Percentiles rank a stretch among this genome's conserved stretches.
phyloP scores from a whole-genome alignment of 139 green algal genomes.

The Picochlorum costavermella region DNA sequence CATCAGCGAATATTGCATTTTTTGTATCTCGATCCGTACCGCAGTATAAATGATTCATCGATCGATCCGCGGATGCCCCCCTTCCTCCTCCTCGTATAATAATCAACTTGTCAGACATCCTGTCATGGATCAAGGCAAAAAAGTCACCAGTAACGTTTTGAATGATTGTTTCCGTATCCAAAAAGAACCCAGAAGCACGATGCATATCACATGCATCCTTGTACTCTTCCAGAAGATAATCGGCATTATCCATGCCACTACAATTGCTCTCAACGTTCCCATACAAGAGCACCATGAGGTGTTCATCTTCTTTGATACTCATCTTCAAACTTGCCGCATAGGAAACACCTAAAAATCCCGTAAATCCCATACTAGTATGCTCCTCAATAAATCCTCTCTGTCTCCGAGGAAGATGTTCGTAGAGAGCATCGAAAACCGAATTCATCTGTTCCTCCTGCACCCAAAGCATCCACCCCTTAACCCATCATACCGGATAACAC shows the following conservation, averaged over 20 bases:
- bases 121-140: conserved; percentile 5
- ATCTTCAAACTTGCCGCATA: neutral
- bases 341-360: conserved; percentile 5
- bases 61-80: neutral
- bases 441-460: conserved; percentile 9
- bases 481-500: no score
- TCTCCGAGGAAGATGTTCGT: conserved; percentile 10
- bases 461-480: neutral
- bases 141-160: neutral
- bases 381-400: conserved; percentile 15
- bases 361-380: conserved; percentile 6
- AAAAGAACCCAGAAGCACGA: neutral
- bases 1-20: conserved; percentile 2
- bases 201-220: neutral
- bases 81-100: neutral
- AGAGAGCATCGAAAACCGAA: conserved; percentile 7
- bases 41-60: conserved; percentile 11
- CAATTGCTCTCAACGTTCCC: conserved; percentile 3
- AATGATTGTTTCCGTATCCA: conserved; percentile 2
- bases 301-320: neutral
- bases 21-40: neutral
- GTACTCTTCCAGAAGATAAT: conserved; percentile 15
- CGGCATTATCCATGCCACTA: neutral
- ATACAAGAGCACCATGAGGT: conserved; percentile 10
- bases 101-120: neutral